Percentiles rank a stretch among this genome's conserved stretches.
These are phyloP conservation scores for Xylaria palmicola DNA, from an alignment of 495 filamentous ascomycete genomes.

Conservation along the genomic window DNA sequence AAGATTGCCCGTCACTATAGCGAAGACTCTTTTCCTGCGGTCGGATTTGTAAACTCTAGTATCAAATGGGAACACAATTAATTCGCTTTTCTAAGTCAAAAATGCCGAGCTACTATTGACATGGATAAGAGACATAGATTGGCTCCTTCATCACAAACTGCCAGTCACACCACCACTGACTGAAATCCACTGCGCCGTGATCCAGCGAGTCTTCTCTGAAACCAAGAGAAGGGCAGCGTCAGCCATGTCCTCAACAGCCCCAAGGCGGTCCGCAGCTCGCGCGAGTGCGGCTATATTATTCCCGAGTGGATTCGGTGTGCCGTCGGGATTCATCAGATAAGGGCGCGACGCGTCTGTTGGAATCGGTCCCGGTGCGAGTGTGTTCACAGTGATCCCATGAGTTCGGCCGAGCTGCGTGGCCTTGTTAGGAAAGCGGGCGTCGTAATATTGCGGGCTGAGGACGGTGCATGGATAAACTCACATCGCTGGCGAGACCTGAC, in stretches of 20 bases:
- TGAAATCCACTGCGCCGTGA: slow-evolving; percentile 50
- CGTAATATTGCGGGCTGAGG: not conserved
- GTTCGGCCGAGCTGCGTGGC: slow-evolving; percentile 30
- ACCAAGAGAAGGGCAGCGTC: slow-evolving; percentile 48
- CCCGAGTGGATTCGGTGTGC: not conserved
- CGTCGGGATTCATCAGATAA: not conserved
- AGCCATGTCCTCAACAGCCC: slow-evolving; percentile 40
- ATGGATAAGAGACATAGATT: not conserved
- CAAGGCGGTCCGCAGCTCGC: slow-evolving; percentile 26
- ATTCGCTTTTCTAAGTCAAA: too few species aligned
- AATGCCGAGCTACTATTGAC: too few species aligned
- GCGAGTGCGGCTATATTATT: not conserved
- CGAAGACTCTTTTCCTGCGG: not conserved
- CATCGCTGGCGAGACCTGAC: slow-evolving; percentile 26
- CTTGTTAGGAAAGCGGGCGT: not conserved
- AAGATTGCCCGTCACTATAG: not conserved
- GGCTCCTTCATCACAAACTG: not conserved
- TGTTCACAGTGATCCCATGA: slow-evolving; percentile 42
- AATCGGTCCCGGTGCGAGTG: slow-evolving; percentile 35
- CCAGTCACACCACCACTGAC: slow-evolving; percentile 44
- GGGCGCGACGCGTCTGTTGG: slow-evolving; percentile 26
- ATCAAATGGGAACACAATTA: too few species aligned
- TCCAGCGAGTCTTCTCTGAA: slow-evolving; percentile 50
- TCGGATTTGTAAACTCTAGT: too few species aligned
- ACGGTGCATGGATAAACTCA: not conserved